Evolutionary conservation across 495 filamentous ascomycete species (phyloP), one percentile per base, ranked within the genome.

Genomic region (Xylaria acuta): DNA sequence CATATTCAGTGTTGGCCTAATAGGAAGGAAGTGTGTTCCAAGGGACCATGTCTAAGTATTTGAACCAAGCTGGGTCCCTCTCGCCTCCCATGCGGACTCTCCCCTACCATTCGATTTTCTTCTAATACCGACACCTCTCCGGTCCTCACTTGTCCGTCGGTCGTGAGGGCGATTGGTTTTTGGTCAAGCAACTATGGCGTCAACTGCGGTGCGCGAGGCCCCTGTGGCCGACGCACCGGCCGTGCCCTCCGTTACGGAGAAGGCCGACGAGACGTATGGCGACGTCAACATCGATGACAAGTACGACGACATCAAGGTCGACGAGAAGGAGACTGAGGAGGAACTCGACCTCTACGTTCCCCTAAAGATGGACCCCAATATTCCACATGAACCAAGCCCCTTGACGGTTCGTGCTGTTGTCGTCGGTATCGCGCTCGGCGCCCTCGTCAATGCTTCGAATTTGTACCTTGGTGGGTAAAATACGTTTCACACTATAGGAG

Each of bases 371-470:
- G 84, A 85, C 8, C 75, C 80, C 7, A 74, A 76, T 53, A 79
- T 86, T 16, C 75, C 82, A 6, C 74, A 82, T 32, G 85, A 88
- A 66, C 64, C 76, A 8, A 77, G 86, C 68, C 88, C 89, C 40
- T 74, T 92, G 45, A 91, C 88, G 41, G 45, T 89, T 71, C 83
- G 90, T 34, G 88, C 89, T 49, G 76, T 92, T 41, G 32, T 88
- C 60, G 78, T 88, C 67, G 90, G 90, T 56, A 84, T 86, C 71
- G 70, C 88, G 64, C 84, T 90, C 62, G 90, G 90, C 66, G 85
- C 81, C 32, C 81, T 91, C 14, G 88, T 91, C 43, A 89, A 89
- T 79, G 88, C 88, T 16, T 90, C 88, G 43, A 92, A 91, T 76
- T 74, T 92, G 65, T 92, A 92, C 72, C 86, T 92, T 58, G 90